Conservation (phyloP, 2,329 filamentous ascomycete genomes). For the Rhinocladiella mackenziei region DNA sequence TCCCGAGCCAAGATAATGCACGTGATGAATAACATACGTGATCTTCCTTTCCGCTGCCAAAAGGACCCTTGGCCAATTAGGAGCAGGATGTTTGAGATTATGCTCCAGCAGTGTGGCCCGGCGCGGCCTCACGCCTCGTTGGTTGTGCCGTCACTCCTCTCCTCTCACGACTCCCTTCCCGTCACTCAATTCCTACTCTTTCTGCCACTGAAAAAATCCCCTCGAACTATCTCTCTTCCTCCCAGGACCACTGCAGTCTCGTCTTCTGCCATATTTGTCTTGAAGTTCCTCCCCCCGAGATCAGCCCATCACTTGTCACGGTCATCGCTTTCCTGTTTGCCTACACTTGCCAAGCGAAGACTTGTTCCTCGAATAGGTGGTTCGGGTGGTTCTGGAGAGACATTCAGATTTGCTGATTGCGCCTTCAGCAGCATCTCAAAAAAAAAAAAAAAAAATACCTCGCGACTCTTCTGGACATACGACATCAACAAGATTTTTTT, state of each 20-base stretch:
- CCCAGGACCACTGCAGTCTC: background rate
- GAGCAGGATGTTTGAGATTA: constrained; percentile 19
- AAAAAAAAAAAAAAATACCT: too few species aligned
- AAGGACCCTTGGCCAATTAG: constrained; percentile 11
- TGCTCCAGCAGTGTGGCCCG: constrained; percentile 8
- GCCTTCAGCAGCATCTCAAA: too few species aligned
- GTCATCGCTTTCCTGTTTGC: constrained; percentile 3
- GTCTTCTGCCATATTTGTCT: background rate
- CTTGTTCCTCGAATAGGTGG: background rate
- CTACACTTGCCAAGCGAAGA: constrained; percentile 2
- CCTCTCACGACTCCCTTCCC: constrained; percentile 4
- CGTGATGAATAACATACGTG: constrained; percentile 4
- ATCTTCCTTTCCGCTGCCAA: too few species aligned
- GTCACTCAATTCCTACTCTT: constrained; percentile 11
- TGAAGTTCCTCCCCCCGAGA: background rate
- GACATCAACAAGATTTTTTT: background rate
- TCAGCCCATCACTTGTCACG: background rate
- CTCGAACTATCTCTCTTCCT: constrained; percentile 1
- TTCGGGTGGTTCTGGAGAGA: background rate
- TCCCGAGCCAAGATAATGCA: too few species aligned
- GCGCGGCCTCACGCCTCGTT: constrained; percentile 8
- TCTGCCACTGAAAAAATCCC: constrained; percentile 1
- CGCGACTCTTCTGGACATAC: too few species aligned
- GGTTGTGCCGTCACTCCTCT: constrained; percentile 17
- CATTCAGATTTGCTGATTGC: background rate